Evolutionary conservation across 2,329 filamentous ascomycete species (phyloP), one percentile per base, ranked within the genome.

Genomic region (Pseudohalonectria lignicola): DNA sequence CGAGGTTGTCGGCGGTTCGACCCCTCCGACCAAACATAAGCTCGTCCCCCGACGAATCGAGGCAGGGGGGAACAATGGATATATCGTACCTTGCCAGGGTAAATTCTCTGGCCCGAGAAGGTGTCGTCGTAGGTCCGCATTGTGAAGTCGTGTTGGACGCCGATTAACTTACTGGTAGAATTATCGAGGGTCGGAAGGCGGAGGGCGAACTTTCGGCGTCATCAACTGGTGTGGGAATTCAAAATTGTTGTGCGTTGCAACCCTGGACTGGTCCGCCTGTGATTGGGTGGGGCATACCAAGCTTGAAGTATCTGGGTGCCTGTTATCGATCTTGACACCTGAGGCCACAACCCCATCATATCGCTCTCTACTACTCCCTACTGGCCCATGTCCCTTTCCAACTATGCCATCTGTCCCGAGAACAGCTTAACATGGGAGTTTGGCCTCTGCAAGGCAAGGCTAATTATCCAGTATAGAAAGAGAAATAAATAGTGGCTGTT

Each of bases 111-210:
- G 60, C 74, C 74, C 60, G 74, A 77, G 66, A 78, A 78, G 51
- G 64, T 61, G 62, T 78, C 74, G 64, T 78, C 74, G 74, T 78
- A 78, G 61, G 72, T 76, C 64, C 74, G 72, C 74, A 78, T 78
- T 61, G 64, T 76, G 61, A 53, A 57, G 38, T 56, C 54, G 60
- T 54, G 59, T 62, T 55, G n/a, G 57, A 57, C 56, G 52, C 48
- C 33, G 37, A 34, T 17, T 18, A 15, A 11, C 13, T 37, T 23
- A 32, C 19, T 44, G 45, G 49, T 49, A 49, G 44, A 49, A 46
- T 41, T 43, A 49, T 51, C 54, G 57, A 52, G 51, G 33, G 33
- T 21, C 16, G 16, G 32, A 21, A 34, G 23, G 23, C 19, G 33
- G 19, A 15, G 15, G 17, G n/a, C 26, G 20, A 18, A 37, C 20